These are phyloP conservation scores for Elymus sibiricus DNA, from an alignment of 176 grass and related monocot species.

Conservation along the genomic window DNA sequence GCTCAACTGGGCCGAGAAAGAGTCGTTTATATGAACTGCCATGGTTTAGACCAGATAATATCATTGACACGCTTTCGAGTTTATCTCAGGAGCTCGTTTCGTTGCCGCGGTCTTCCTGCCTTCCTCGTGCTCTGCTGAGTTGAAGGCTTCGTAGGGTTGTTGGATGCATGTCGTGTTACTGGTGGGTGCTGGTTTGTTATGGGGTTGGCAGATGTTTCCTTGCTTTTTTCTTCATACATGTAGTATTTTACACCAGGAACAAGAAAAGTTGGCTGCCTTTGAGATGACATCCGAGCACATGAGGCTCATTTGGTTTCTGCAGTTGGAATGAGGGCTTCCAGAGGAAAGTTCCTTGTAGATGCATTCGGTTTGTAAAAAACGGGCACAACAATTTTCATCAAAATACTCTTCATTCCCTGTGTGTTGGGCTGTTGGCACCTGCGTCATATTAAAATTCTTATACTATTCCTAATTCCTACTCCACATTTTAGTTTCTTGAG, in stretches of 20 bases:
- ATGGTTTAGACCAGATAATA: constrained; percentile 11
- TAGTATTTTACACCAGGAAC: not conserved
- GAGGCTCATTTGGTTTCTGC: no score
- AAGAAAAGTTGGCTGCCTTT: not conserved
- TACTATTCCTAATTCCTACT: no score
- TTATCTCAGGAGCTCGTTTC: not conserved
- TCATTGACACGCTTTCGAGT: not conserved
- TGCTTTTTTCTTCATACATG: not conserved
- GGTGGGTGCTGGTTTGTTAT: not conserved
- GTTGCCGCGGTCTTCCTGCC: no score
- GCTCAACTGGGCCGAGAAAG: constrained; percentile 1
- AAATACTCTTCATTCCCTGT: no score
- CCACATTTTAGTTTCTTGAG: no score
- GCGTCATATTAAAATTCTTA: no score
- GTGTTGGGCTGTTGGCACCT: no score
- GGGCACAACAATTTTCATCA: no score
- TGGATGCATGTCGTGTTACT: not conserved
- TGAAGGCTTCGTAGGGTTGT: not conserved
- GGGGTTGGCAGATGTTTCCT: not conserved
- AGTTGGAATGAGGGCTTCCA: no score
- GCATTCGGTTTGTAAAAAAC: no score
- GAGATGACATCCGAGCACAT: no score
- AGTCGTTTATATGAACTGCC: not conserved
- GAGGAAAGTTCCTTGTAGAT: no score
- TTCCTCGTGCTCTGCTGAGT: not conserved